These are phyloP conservation scores for Cubamyces sp. DNA, from an alignment of 768 basidiomycete genomes.

Conservation along the genomic window DNA sequence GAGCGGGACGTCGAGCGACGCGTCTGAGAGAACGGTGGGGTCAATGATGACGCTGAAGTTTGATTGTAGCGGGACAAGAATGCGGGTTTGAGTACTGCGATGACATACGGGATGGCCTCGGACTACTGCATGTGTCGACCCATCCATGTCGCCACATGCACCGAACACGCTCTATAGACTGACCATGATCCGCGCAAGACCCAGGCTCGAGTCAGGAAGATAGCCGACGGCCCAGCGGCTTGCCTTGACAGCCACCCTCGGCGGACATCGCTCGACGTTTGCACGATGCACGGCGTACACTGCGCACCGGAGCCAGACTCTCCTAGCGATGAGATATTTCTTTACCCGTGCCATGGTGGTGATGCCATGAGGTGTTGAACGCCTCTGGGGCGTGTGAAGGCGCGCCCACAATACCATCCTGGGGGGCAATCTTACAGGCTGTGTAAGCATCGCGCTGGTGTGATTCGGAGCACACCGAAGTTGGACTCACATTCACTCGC, in stretches of 20 bases:
- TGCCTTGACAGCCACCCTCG: neutral
- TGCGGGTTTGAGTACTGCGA: no score
- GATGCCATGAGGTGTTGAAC: slow-evolving; percentile 17
- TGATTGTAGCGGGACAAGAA: neutral
- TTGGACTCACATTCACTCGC: no score
- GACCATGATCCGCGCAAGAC: no score
- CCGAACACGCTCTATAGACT: no score
- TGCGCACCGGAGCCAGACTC: neutral
- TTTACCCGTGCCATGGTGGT: neutral
- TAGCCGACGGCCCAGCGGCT: neutral
- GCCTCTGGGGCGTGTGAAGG: slow-evolving; percentile 1
- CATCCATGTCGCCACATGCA: no score
- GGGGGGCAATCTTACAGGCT: neutral
- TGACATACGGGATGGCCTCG: no score
- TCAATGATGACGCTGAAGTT: neutral
- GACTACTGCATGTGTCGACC: no score
- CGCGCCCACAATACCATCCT: neutral
- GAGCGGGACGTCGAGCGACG: neutral
- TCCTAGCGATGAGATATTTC: slow-evolving; percentile 1
- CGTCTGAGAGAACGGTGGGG: neutral
- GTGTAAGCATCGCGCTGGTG: no score
- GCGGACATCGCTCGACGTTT: neutral
- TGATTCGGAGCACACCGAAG: no score
- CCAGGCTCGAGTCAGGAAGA: no score
- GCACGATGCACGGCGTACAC: neutral